Evolutionary conservation across 768 basidiomycete species (phyloP).

Genomic region (Strobilomyces echinocephalus): DNA sequence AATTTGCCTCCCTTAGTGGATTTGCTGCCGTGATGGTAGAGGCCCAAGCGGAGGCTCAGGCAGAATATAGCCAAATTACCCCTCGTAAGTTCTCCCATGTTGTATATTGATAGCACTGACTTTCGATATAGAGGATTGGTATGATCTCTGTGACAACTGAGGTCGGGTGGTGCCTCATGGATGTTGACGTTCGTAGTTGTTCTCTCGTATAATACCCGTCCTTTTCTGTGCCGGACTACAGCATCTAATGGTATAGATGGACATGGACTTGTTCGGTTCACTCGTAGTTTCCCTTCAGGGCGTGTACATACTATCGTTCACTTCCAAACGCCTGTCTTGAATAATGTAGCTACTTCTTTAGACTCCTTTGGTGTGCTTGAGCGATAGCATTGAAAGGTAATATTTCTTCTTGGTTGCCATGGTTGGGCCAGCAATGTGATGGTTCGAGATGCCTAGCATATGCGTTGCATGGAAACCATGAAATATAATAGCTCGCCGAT

Average conservation of each 20-base stretch:
- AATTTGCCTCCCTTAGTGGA: conserved; percentile 4
- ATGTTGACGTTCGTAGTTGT: neutral
- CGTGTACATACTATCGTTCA: too few relatives aligned
- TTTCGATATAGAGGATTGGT: neutral
- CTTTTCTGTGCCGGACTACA: neutral
- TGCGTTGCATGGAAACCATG: too few relatives aligned
- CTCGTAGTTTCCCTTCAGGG: neutral
- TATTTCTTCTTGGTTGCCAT: too few relatives aligned
- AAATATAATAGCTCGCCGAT: too few relatives aligned
- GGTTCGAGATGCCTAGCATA: too few relatives aligned
- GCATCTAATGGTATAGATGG: neutral
- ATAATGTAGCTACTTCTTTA: too few relatives aligned
- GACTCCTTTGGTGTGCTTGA: too few relatives aligned
- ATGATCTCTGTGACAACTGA: neutral
- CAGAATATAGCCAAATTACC: conserved; percentile 2
- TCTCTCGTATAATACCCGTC: neutral
- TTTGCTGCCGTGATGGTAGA: conserved; percentile 21
- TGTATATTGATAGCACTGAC: neutral
- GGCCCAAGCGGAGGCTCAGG: neutral
- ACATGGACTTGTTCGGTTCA: neutral
- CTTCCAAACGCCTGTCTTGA: too few relatives aligned
- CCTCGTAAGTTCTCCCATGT: conserved; percentile 6
- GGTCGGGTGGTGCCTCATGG: neutral
- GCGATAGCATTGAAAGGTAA: too few relatives aligned
- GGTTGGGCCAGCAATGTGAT: too few relatives aligned